Conservation (phyloP, 495 filamentous ascomycete species). For the Sphaerosporella brunnea region DNA sequence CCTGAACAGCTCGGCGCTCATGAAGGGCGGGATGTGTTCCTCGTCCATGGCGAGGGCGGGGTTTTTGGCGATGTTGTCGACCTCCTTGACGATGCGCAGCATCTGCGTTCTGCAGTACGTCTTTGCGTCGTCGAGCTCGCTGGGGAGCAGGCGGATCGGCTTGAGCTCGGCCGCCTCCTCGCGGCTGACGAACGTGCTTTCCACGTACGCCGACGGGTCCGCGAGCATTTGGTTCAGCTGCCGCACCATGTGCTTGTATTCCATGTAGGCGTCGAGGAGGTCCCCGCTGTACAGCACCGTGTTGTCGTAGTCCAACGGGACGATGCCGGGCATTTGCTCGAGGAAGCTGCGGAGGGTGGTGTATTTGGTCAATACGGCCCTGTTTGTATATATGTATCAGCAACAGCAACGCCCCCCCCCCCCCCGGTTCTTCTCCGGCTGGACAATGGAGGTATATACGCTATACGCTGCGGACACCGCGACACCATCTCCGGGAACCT, state of each 20-base stretch:
- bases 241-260: slow-evolving; percentile 1
- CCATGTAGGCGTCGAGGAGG: slow-evolving; percentile 6
- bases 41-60: slow-evolving; percentile 1
- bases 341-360: neutral
- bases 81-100: slow-evolving; percentile 7
- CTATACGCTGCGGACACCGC: slow-evolving; percentile 3
- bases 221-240: slow-evolving; percentile 6
- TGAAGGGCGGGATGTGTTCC: slow-evolving; percentile 5
- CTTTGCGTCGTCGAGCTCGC: slow-evolving; percentile 7
- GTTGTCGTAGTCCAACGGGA: slow-evolving; percentile 5
- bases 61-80: slow-evolving; percentile 4
- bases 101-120: slow-evolving; percentile 6
- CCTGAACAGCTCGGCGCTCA: slow-evolving; percentile 2
- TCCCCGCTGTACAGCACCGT: neutral
- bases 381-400: neutral
- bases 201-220: neutral
- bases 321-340: neutral
- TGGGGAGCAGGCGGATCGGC: neutral
- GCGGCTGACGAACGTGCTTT: neutral
- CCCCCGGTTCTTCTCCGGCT: neutral
- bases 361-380: slow-evolving; percentile 2
- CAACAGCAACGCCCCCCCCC: too few relatives aligned
- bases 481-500: slow-evolving; percentile 3
- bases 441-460: neutral
- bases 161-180: neutral